These are phyloP conservation scores for Vanrija sp. DNA, from an alignment of 1,284 basidiomycete genomes.

Conservation along the genomic window DNA sequence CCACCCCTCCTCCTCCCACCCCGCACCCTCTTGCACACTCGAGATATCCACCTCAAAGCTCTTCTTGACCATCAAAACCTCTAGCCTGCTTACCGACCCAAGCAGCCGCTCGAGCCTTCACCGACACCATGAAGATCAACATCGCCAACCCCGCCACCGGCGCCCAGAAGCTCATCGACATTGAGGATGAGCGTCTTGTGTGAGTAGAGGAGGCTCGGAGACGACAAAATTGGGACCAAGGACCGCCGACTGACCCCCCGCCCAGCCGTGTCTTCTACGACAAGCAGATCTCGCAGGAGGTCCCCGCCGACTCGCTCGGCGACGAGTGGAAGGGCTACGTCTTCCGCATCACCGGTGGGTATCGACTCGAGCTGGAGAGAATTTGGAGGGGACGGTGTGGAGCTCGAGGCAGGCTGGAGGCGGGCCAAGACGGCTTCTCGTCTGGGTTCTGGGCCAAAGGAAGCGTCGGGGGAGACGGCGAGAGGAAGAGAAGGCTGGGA, in stretches of 20 bases:
- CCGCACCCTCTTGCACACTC: too few species aligned
- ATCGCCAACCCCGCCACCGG: constrained; percentile 95
- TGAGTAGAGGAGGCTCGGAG: constrained; percentile 52
- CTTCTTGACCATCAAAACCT: too few species aligned
- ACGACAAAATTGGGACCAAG: not conserved
- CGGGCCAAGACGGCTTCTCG: too few species aligned
- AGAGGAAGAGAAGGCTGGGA: constrained; percentile 60
- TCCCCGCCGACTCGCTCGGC: constrained; percentile 78
- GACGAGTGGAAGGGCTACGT: constrained; percentile 98
- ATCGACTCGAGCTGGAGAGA: not conserved
- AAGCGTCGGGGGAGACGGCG: constrained; percentile 57
- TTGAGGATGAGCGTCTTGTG: constrained; percentile 89
- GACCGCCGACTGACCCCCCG: constrained; percentile 6
- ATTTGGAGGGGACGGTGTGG: not conserved
- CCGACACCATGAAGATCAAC: constrained; percentile 79
- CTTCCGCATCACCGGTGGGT: constrained; percentile 86
- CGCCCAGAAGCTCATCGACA: constrained; percentile 91
- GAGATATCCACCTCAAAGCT: too few species aligned
- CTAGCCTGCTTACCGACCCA: too few species aligned
- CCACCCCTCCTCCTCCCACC: too few species aligned
- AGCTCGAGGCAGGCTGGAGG: not conserved
- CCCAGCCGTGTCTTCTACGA: constrained; percentile 87
- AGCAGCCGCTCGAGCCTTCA: too few species aligned
- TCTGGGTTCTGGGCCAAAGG: not conserved
- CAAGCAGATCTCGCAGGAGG: constrained; percentile 94